Base-by-base conservation (phyloP, 345 rosid species). In the Eucalyptus decipiens region DNA sequence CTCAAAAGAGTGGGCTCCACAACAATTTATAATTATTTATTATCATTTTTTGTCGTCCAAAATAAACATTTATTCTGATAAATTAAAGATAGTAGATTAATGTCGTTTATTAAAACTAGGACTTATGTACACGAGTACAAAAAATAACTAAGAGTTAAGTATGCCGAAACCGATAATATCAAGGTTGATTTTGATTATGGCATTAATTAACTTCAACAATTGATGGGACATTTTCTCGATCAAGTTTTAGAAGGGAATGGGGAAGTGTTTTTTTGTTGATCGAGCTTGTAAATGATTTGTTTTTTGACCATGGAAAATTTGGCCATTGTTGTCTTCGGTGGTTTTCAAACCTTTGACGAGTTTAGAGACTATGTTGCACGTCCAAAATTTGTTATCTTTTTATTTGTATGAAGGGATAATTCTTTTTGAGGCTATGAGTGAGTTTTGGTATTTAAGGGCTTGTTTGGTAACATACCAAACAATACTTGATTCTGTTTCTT, bases 21-120 rank as follows among this genome's bases (percentile, higher is more conserved):
- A 21, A 52, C 4, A 52, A 52, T 52, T 52, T 52, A 19, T 52
- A 52, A 52, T 52, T 52, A 52, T 52, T 19, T 52, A 52, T 52
- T 1, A 52, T 52, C 0, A 19, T 21, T 52, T 52, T 52, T 52
- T 21, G 26, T 52, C 2, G 0, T 52, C 11, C 0, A 52, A 0
- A 52, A 21, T 1, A 52, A 0, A 52, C 5, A 1, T 52, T 5
- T 21, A 52, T 52, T 52, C 58, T 0, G 26, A 2, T 52, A 52
- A 52, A 52, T 52, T 52, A 52, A 52, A 52, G 58, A 19, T 4
- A 52, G 3, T 52, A 52, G 58, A 52, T 52, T 52, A 69, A 18
- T 69, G 24, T 34, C 2, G 43, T 34, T 69, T 18, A 32, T 32
- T 69, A 30, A 30, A 34, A 34, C 13, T 69, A 1, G 43, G 24